Base-by-base conservation (phyloP, 2,329 filamentous ascomycete genomes). In the Alternaria sp. region DNA sequence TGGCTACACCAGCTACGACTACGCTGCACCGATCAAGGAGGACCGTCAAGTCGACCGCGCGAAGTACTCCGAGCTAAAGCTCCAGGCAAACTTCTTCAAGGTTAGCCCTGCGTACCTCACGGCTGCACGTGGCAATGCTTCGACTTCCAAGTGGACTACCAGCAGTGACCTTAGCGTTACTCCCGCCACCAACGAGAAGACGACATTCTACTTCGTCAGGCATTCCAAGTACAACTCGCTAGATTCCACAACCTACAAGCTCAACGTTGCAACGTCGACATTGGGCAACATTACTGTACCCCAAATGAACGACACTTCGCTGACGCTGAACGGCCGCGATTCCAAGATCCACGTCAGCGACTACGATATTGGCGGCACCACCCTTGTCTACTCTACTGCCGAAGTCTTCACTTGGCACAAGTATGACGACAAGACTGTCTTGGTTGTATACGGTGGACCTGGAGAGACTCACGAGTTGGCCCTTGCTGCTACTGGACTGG, bases 1-100 rank as follows among this genome's bases (percentile, higher is more conserved):
- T 44, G 82, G 75, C 8, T 84, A 85, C 69, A 84, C 83, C 0
- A 86, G 83, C 4, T 89, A 89, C 71, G 87, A 90, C 70, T 89
- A 89, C 69, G 86, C 87, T 6, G 84, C 88, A 5, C 82, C 84
- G 7, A 92, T 95, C 56, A 84, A 86, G 1, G 92, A 96, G 73
- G 88, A 92, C 45, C 86, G 92, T 23, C 86, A 86, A 2, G 82
- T 95, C 4, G 81, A 84, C 26, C 86, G 91, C 2, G 91, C 94
- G 74, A 95, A 95, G 76, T 95, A 93, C 76, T 90, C 88, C 45
- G 92, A 96, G 76, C 83, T 92, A 25, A 96, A 95, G 73, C 85
- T 95, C 1, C 82, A 92, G 66, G 91, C 87, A 25, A 91, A 92
- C 69, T 95, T 95, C 78, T 78, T 92, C 56, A 90, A 90, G 69